These are phyloP conservation scores for Acanthamoeba sp. DNA, from an alignment of 208 protist species.

Conservation along the genomic window DNA sequence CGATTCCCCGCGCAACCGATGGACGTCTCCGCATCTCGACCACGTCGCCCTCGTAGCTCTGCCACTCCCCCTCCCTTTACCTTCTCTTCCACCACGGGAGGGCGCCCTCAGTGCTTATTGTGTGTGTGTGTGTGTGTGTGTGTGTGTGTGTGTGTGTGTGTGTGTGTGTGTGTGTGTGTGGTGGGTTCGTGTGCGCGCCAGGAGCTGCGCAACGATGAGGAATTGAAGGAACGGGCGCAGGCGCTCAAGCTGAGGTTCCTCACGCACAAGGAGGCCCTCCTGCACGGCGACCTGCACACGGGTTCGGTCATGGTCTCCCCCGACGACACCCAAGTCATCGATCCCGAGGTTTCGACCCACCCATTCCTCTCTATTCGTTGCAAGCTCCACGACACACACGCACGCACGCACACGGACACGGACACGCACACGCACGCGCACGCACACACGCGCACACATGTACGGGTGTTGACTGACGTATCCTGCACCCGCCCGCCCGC, in stretches of 20 bases:
- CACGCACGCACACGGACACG: no score
- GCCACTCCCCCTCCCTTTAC: neutral
- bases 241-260: slow-evolving; percentile 33
- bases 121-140: no score
- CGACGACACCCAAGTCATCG: slow-evolving; percentile 69
- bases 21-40: slow-evolving; percentile 71
- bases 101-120: no score
- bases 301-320: slow-evolving; percentile 68
- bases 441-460: neutral
- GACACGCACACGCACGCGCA: no score
- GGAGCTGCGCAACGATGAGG: neutral
- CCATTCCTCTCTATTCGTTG: neutral
- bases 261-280: slow-evolving; percentile 65
- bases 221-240: neutral
- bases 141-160: no score
- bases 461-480: neutral
- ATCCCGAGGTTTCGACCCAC: slow-evolving; percentile 17
- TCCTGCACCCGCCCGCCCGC: neutral
- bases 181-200: neutral
- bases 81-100: neutral
- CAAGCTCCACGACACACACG: no score
- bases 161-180: neutral
- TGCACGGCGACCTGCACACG: slow-evolving; percentile 77
- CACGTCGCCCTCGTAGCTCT: neutral
- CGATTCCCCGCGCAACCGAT: neutral